Percentiles rank a stretch among this genome's conserved stretches.
These are phyloP conservation scores for Phytophthora palmivora DNA, from an alignment of 352 stramenopile genomes.

Conservation along the genomic window DNA sequence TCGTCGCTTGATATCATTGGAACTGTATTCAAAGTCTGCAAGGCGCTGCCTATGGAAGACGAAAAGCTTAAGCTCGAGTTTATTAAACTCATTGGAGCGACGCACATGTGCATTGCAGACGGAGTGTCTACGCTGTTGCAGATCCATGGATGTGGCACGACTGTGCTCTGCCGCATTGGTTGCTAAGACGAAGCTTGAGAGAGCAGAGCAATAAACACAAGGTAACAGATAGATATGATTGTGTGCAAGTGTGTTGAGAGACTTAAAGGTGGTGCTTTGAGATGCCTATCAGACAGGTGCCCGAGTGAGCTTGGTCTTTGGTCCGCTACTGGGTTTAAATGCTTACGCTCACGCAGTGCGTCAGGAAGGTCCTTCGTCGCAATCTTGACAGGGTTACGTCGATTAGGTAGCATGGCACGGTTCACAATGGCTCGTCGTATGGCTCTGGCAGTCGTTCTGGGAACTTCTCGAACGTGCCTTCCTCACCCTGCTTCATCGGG, in stretches of 20 bases:
- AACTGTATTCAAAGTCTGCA: conserved; percentile 97
- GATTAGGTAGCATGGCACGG: conserved; percentile 73
- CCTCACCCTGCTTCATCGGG: conserved; percentile 64
- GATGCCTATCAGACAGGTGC: conserved; percentile 79
- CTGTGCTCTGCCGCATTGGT: conserved; percentile 58
- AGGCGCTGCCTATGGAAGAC: conserved; percentile 80
- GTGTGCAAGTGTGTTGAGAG: conserved; percentile 17
- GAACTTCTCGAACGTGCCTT: conserved; percentile 78
- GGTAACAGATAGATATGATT: conserved; percentile 37
- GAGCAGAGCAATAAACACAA: conserved; percentile 5
- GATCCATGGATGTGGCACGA: conserved; percentile 93
- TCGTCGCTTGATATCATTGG: conserved; percentile 97
- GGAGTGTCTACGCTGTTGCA: conserved; percentile 93
- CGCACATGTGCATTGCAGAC: conserved; percentile 96
- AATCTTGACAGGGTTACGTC: conserved; percentile 73
- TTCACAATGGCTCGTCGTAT: conserved; percentile 81
- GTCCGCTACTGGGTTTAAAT: conserved; percentile 66
- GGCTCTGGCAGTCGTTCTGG: conserved; percentile 67
- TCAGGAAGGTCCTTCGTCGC: conserved; percentile 67
- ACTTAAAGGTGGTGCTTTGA: conserved; percentile 78
- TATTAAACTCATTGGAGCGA: conserved; percentile 88
- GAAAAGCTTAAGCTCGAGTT: conserved; percentile 91
- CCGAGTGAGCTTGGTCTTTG: conserved; percentile 81
- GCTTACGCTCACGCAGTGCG: conserved; percentile 71
- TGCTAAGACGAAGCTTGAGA: conserved; percentile 30